A percentile compares a stretch with the other conserved stretches of the same genome.
These are phyloP conservation scores for Neophaeococcomyces mojaviensis DNA, from an alignment of 2,329 filamentous ascomycete genomes.

Conservation along the genomic window DNA sequence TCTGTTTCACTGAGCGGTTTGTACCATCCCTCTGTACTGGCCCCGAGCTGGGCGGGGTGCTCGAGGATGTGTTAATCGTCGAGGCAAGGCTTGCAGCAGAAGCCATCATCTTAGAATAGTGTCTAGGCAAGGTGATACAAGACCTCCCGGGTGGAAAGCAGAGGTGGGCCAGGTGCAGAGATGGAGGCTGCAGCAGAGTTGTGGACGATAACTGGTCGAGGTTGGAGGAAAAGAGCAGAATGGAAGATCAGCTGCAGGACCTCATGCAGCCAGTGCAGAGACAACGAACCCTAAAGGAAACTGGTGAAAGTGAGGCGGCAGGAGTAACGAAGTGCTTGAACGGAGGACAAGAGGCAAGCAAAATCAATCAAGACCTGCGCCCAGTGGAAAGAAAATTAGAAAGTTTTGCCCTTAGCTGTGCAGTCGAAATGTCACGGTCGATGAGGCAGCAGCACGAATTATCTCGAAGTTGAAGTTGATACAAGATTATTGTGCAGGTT, in stretches of 20 bases:
- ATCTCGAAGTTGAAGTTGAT: slow-evolving; percentile 1
- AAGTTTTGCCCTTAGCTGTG: neutral
- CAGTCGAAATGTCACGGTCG: neutral
- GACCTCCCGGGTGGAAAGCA: slow-evolving; percentile 13
- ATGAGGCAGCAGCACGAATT: neutral
- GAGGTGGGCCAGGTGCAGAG: neutral
- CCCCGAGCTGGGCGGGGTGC: slow-evolving; percentile 9
- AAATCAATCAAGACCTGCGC: slow-evolving; percentile 10
- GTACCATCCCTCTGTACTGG: slow-evolving; percentile 18
- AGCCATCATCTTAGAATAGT: slow-evolving; percentile 20
- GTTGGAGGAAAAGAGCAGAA: neutral
- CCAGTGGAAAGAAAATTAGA: neutral
- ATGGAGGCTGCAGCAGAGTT: slow-evolving; percentile 1
- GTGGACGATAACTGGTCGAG: neutral
- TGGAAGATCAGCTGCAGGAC: neutral
- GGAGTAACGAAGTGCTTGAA: neutral
- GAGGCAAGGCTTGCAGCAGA: slow-evolving; percentile 19
- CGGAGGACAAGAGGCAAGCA: neutral
- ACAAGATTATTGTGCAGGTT: slow-evolving; percentile 9
- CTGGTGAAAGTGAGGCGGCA: slow-evolving; percentile 6
- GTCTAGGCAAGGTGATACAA: slow-evolving; percentile 20
- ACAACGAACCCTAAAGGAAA: neutral
- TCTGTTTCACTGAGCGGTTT: slow-evolving; percentile 8
- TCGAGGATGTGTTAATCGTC: slow-evolving; percentile 12
- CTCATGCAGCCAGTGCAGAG: slow-evolving; percentile 5